phyloP scores from a whole-genome alignment of 805 yeast species.

The Komagataella phaffii region DNA sequence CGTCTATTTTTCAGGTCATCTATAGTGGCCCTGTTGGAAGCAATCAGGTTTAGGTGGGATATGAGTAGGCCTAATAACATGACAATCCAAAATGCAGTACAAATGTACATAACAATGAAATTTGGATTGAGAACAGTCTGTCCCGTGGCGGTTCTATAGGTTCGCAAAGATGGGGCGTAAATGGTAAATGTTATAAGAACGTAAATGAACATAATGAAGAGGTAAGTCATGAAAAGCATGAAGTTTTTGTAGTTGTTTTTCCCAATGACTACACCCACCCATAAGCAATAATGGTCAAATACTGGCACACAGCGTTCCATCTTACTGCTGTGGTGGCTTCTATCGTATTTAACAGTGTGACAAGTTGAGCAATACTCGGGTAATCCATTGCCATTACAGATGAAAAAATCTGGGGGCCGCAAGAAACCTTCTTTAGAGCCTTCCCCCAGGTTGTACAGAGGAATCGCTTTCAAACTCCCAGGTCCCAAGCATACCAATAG shows the following conservation, averaged over 20 bases:
- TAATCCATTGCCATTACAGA: slow-evolving; percentile 60
- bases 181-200: slow-evolving; percentile 23
- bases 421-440: slow-evolving; percentile 9
- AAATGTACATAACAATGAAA: slow-evolving; percentile 30
- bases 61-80: slow-evolving; percentile 26
- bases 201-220: slow-evolving; percentile 22
- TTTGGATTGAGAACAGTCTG: slow-evolving; percentile 27
- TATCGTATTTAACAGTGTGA: slow-evolving; percentile 45
- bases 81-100: slow-evolving; percentile 29
- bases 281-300: slow-evolving; percentile 78
- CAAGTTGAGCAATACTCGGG: slow-evolving; percentile 70
- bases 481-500: slow-evolving; percentile 40
- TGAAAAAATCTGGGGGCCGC: slow-evolving; percentile 43
- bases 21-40: slow-evolving; percentile 38
- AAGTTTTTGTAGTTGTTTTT: slow-evolving; percentile 49
- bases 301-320: slow-evolving; percentile 45
- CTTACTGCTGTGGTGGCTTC: slow-evolving; percentile 60
- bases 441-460: slow-evolving; percentile 17
- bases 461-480: slow-evolving; percentile 29
- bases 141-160: slow-evolving; percentile 11
- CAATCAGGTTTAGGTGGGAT: slow-evolving; percentile 31
- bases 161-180: slow-evolving; percentile 15
- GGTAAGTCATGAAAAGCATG: slow-evolving; percentile 31
- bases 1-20: slow-evolving; percentile 31
- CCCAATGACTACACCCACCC: slow-evolving; percentile 68